A percentile compares a stretch with the other conserved stretches of the same genome.
Conservation (phyloP, 768 basidiomycete species). For the Lactarius sp. region DNA sequence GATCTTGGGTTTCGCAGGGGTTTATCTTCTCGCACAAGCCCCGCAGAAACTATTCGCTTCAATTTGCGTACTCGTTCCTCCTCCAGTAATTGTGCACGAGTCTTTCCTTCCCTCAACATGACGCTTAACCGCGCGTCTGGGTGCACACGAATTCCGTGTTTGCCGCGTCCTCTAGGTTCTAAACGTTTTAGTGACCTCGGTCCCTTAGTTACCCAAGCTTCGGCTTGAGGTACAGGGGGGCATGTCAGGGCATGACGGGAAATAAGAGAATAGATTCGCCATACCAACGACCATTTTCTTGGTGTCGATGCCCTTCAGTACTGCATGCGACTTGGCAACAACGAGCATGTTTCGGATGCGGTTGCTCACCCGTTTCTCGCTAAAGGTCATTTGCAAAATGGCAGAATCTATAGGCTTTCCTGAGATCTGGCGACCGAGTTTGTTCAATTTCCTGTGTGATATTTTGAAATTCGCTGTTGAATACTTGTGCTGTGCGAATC, state of each 20-base stretch:
- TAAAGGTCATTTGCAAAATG: conserved; percentile 95
- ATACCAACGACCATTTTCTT: conserved; percentile 76
- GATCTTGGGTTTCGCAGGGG: conserved; percentile 71
- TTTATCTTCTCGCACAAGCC: conserved; percentile 70
- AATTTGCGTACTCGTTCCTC: conserved; percentile 63
- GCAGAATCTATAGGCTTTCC: conserved; percentile 92
- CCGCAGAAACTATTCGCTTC: conserved; percentile 74
- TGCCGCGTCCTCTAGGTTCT: conserved; percentile 81
- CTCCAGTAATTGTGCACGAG: conserved; percentile 58
- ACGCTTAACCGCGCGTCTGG: conserved; percentile 72
- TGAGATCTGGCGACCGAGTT: conserved; percentile 80
- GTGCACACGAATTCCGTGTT: conserved; percentile 70
- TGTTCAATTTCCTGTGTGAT: conserved; percentile 88
- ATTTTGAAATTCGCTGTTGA: conserved; percentile 92
- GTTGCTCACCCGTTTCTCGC: conserved; percentile 82
- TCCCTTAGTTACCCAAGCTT: conserved; percentile 94
- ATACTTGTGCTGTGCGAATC: conserved; percentile 70
- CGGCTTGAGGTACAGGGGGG: conserved; percentile 45
- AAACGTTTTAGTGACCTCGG: conserved; percentile 54
- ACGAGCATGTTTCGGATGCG: conserved; percentile 87
- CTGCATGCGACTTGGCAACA: conserved; percentile 82
- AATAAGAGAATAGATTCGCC: conserved; percentile 33
- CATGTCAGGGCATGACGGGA: conserved; percentile 1
- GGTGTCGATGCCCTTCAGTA: conserved; percentile 65
- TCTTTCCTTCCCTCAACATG: conserved; percentile 76